Percentiles rank a stretch among this genome's conserved stretches.
Conservation (phyloP, 805 yeast genomes). For the Tetrapisispora fleetii region DNA sequence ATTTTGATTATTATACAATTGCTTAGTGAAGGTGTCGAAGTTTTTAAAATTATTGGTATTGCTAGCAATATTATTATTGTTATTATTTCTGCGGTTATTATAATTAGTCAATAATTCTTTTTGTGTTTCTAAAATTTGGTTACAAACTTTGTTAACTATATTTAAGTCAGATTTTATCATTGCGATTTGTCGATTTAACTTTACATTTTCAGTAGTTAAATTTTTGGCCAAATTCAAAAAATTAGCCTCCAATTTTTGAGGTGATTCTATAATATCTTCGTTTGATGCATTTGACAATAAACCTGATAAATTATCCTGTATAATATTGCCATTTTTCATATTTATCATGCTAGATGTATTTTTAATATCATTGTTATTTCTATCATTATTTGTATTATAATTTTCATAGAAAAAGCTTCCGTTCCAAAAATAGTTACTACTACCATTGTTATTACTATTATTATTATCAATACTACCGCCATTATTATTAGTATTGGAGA, state of each 20-base stretch:
- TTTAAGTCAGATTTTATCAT: constrained; percentile 22
- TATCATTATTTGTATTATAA: background rate
- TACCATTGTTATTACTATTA: background rate
- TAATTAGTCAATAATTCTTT: constrained; percentile 11
- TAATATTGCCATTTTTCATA: background rate
- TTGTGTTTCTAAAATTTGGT: constrained; percentile 22
- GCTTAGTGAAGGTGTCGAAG: background rate
- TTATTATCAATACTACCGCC: background rate
- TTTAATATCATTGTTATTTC: background rate
- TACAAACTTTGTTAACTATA: constrained; percentile 18
- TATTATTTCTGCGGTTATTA: background rate
- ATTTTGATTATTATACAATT: background rate
- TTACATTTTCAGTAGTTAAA: constrained; percentile 24
- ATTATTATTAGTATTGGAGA: background rate
- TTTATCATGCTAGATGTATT: background rate
- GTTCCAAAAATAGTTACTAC: background rate
- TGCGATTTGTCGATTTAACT: constrained; percentile 23
- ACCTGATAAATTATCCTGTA: background rate
- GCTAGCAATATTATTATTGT: background rate
- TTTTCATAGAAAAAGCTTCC: background rate
- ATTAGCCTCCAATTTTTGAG: constrained; percentile 9
- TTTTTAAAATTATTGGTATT: background rate
- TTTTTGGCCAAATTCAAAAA: constrained; percentile 21
- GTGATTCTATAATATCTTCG: background rate
- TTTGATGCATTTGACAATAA: background rate